Evolutionary conservation across 2,329 filamentous ascomycete genomes (phyloP).

Genomic region (Monosporascus sp.): DNA sequence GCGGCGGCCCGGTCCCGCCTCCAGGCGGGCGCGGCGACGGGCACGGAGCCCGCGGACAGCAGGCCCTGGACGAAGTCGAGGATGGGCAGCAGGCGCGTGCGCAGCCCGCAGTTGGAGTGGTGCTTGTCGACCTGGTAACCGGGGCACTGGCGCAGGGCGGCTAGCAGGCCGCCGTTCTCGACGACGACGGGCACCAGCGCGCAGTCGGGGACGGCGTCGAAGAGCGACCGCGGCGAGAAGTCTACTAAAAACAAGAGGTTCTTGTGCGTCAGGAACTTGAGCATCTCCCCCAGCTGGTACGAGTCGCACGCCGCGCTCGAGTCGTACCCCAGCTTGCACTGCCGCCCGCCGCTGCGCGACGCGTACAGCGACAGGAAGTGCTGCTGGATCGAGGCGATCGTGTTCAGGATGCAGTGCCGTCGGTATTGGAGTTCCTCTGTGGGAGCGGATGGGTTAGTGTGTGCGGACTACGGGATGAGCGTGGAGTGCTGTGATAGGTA

Average conservation of each 20-base stretch:
- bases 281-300: conserved; percentile 73
- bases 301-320: conserved; percentile 67
- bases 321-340: conserved; percentile 72
- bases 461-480: background rate
- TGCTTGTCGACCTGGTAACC: conserved; percentile 70
- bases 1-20: conserved; percentile 32
- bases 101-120: conserved; percentile 68
- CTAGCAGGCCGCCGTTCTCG: conserved; percentile 43
- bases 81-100: conserved; percentile 59
- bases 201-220: conserved; percentile 36
- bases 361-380: conserved; percentile 66
- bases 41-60: conserved; percentile 41
- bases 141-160: conserved; percentile 59
- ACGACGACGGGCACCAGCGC: conserved; percentile 53
- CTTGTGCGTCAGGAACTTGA: conserved; percentile 62
- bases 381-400: conserved; percentile 62
- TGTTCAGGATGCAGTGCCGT: conserved; percentile 61
- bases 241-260: conserved; percentile 56
- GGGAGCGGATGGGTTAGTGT: background rate
- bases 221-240: conserved; percentile 43
- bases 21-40: conserved; percentile 43
- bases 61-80: conserved; percentile 59
- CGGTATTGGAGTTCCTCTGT: conserved; percentile 62
- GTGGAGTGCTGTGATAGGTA: background rate
- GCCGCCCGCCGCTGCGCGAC: conserved; percentile 51